Evolutionary conservation across 106 monocot species (phyloP).

Genomic region (Allium fistulosum): DNA sequence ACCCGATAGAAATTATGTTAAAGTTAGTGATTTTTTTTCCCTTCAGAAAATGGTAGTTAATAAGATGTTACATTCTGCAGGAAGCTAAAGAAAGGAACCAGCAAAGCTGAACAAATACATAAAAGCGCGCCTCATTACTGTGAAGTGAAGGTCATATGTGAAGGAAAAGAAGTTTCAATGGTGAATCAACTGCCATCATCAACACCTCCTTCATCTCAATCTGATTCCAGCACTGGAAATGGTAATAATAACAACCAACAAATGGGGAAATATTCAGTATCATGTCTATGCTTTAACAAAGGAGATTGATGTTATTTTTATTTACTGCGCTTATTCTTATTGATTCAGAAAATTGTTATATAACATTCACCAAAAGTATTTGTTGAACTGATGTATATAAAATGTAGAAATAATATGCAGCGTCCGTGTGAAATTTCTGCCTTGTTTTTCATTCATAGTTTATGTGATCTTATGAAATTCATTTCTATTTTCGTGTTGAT

Average conservation of each 20-base stretch:
- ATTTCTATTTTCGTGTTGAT: too few relatives aligned
- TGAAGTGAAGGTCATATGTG: conserved; percentile 59
- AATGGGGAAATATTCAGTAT: background rate
- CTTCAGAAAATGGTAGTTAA: too few relatives aligned
- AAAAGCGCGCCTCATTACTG: conserved; percentile 50
- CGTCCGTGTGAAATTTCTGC: too few relatives aligned
- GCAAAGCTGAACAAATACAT: conserved; percentile 51
- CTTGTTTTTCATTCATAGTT: too few relatives aligned
- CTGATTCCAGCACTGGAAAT: background rate
- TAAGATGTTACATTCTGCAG: conserved; percentile 11
- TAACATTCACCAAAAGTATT: too few relatives aligned
- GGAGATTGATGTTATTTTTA: conserved; percentile 12
- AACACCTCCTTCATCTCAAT: conserved; percentile 9
- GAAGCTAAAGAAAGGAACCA: conserved; percentile 42
- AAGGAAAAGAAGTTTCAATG: conserved; percentile 38
- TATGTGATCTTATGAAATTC: too few relatives aligned
- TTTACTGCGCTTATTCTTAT: background rate
- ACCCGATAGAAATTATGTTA: background rate
- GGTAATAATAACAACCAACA: conserved; percentile 5
- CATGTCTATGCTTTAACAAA: conserved; percentile 22
- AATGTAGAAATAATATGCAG: too few relatives aligned
- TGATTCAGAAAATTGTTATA: too few relatives aligned
- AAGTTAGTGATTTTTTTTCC: background rate
- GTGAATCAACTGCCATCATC: conserved; percentile 1
- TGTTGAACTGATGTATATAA: too few relatives aligned